Conservation (phyloP, 2,329 filamentous ascomycete genomes). For the Aureobasidium sp. region DNA sequence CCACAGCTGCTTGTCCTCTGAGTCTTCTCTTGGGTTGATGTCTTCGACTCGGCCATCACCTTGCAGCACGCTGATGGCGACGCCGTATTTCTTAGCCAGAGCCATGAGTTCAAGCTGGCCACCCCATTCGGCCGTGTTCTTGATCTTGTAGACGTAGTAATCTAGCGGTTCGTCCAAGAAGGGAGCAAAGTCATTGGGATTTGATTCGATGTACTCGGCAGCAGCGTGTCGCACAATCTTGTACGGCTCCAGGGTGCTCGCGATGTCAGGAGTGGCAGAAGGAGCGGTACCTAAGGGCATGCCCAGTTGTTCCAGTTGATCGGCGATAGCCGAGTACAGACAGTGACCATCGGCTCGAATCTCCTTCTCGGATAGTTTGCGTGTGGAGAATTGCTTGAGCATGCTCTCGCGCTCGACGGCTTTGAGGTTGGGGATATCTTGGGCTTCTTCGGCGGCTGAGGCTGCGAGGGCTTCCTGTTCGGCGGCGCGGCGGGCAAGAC, state of each 20-base stretch:
- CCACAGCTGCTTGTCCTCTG: slow-evolving; percentile 62
- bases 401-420: slow-evolving; percentile 64
- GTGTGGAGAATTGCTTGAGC: slow-evolving; percentile 55
- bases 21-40: slow-evolving; percentile 53
- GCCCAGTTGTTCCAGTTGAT: slow-evolving; percentile 51
- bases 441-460: slow-evolving; percentile 68
- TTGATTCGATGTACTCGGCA: slow-evolving; percentile 66
- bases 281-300: slow-evolving; percentile 37
- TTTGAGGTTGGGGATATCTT: slow-evolving; percentile 65
- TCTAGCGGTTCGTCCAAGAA: slow-evolving; percentile 79
- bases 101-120: slow-evolving; percentile 86
- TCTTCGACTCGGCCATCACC: slow-evolving; percentile 70
- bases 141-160: slow-evolving; percentile 66
- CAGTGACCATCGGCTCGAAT: slow-evolving; percentile 92
- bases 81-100: slow-evolving; percentile 69
- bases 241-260: slow-evolving; percentile 41
- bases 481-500: slow-evolving; percentile 79
- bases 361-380: slow-evolving; percentile 64
- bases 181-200: slow-evolving; percentile 74
- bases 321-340: slow-evolving; percentile 83
- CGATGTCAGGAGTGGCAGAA: slow-evolving; percentile 18
- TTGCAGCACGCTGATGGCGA: slow-evolving; percentile 79
- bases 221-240: slow-evolving; percentile 62
- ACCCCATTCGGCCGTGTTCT: slow-evolving; percentile 90
- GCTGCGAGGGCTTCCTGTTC: slow-evolving; percentile 65